Evolutionary conservation across 805 yeast genomes (phyloP).

Genomic region (Metschnikowia gruessii): DNA sequence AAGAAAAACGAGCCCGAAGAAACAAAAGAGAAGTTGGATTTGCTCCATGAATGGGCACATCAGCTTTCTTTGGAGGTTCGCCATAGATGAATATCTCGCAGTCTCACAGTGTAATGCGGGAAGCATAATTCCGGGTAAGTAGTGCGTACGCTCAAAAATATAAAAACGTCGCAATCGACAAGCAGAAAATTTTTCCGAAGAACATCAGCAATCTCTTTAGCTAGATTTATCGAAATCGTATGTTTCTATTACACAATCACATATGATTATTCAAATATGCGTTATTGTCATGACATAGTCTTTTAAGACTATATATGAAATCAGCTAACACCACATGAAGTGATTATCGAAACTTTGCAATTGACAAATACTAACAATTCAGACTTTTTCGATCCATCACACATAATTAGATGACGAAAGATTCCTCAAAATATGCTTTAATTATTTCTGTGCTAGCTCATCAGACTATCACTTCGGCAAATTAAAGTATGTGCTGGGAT

Average conservation of each 20-base stretch:
- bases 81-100: neutral
- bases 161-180: neutral
- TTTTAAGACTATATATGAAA: conserved; percentile 39
- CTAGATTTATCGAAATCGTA: conserved; percentile 7
- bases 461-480: too few species aligned
- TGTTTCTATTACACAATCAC: conserved; percentile 7
- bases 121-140: neutral
- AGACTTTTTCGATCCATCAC: neutral
- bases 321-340: conserved; percentile 47
- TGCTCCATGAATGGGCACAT: conserved; percentile 15
- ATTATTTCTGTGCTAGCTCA: too few species aligned
- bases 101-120: neutral
- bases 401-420: neutral
- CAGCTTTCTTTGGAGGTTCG: conserved; percentile 1
- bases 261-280: conserved; percentile 35
- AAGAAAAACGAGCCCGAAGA: neutral
- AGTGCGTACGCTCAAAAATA: conserved; percentile 2
- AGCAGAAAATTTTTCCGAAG: neutral
- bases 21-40: conserved; percentile 4
- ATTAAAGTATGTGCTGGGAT: too few species aligned
- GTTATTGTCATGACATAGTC: conserved; percentile 49
- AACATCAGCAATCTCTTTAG: neutral
- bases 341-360: neutral
- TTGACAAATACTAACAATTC: conserved; percentile 4
- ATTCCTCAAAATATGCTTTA: too few species aligned